Conservation (phyloP, 2,329 filamentous ascomycete species). For the Trichoderma pleuroti region DNA sequence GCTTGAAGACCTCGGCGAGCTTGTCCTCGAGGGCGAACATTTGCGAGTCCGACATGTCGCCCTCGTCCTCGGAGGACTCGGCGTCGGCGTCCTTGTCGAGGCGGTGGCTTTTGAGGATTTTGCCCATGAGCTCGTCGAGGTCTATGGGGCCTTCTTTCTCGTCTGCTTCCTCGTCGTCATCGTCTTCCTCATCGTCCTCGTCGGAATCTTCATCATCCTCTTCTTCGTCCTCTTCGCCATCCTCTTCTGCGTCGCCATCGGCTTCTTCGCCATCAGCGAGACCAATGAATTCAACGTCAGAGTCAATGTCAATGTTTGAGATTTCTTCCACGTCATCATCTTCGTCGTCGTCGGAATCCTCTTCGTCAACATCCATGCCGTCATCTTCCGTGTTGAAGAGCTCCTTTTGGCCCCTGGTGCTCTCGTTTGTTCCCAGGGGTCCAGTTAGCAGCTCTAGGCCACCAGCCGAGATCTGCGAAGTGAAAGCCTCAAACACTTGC, state of each 20-base stretch:
- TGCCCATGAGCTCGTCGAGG: conserved; percentile 71
- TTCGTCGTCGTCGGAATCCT: conserved; percentile 40
- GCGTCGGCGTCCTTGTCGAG: conserved; percentile 57
- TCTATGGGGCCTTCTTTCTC: conserved; percentile 45
- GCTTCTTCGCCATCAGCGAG: conserved; percentile 41
- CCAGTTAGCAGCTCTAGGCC: conserved; percentile 65
- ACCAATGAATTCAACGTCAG: conserved; percentile 51
- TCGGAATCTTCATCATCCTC: conserved; percentile 46
- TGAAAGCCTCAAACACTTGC: conserved; percentile 83
- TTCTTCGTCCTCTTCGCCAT: conserved; percentile 39
- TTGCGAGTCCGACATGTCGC: conserved; percentile 91
- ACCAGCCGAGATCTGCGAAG: conserved; percentile 66
- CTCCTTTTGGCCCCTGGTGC: conserved; percentile 75
- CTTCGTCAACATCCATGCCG: conserved; percentile 51
- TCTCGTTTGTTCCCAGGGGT: conserved; percentile 76
- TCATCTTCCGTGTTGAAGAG: conserved; percentile 72
- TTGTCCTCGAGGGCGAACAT: conserved; percentile 88
- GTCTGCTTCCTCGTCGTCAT: conserved; percentile 39
- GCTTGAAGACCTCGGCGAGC: conserved; percentile 79
- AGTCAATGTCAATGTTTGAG: conserved; percentile 43
- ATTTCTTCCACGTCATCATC: conserved; percentile 40
- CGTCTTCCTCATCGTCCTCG: conserved; percentile 41
- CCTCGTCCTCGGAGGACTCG: conserved; percentile 58
- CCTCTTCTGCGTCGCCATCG: conserved; percentile 44
- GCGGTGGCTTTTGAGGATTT: conserved; percentile 69